These are phyloP conservation scores for Mucor piriformis DNA, from an alignment of 371 early-diverging fungal genomes.

Conservation along the genomic window DNA sequence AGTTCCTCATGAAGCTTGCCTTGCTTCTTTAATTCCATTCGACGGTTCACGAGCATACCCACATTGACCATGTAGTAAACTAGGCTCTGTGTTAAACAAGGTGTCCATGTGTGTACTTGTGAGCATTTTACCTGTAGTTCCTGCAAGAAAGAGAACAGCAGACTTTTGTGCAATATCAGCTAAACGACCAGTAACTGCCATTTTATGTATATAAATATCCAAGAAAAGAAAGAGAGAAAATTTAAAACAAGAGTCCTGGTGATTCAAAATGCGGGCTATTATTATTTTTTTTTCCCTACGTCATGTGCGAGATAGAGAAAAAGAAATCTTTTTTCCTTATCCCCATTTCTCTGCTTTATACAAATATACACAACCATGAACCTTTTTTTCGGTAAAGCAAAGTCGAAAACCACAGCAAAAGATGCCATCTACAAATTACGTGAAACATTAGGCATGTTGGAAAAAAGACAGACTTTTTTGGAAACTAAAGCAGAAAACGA, in stretches of 20 bases:
- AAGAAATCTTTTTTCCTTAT: neutral
- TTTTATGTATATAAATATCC: slow-evolving; percentile 6
- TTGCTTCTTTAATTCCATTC: slow-evolving; percentile 53
- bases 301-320: no score
- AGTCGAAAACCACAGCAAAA: slow-evolving; percentile 85
- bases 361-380: slow-evolving; percentile 57
- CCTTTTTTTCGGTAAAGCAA: slow-evolving; percentile 83
- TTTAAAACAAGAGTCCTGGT: slow-evolving; percentile 3
- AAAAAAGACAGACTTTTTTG: slow-evolving; percentile 90
- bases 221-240: slow-evolving; percentile 9
- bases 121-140: slow-evolving; percentile 45
- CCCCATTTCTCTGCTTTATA: slow-evolving; percentile 1
- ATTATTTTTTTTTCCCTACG: no score
- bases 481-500: slow-evolving; percentile 89
- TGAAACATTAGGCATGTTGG: slow-evolving; percentile 90
- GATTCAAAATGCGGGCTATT: no score
- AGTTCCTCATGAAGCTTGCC: slow-evolving; percentile 53
- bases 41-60: slow-evolving; percentile 66
- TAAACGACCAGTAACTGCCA: slow-evolving; percentile 42
- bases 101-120: no score
- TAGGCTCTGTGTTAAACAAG: slow-evolving; percentile 11
- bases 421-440: slow-evolving; percentile 93
- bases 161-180: slow-evolving; percentile 58
- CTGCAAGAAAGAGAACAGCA: slow-evolving; percentile 48
- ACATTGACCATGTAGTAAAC: slow-evolving; percentile 85